These are phyloP conservation scores for Lithospermum erythrorhizon DNA, from an alignment of 257 asterid species.

Conservation along the genomic window DNA sequence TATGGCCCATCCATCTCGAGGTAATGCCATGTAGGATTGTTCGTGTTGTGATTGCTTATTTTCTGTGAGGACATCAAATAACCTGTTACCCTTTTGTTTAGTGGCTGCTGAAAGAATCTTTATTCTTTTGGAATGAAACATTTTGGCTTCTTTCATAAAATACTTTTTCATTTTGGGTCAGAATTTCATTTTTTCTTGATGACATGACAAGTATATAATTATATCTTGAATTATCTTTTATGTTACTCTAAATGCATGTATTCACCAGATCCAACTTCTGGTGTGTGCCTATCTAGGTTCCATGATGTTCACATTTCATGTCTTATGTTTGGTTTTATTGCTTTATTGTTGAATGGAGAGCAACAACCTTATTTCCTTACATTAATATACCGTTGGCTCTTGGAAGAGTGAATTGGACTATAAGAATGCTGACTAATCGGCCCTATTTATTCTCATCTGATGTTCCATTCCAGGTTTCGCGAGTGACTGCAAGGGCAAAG, in stretches of 20 bases:
- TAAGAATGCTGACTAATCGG: neutral
- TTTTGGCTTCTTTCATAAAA: too few species aligned
- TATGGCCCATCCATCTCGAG: conserved; percentile 96
- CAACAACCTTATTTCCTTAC: neutral
- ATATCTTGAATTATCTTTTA: too few species aligned
- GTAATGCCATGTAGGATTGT: conserved; percentile 17
- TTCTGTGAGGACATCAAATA: neutral
- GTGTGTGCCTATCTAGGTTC: too few species aligned
- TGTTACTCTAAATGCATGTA: too few species aligned
- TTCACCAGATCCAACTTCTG: too few species aligned
- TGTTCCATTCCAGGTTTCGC: conserved; percentile 47
- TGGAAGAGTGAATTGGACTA: neutral
- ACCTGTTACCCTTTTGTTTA: neutral
- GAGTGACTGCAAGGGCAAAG: conserved; percentile 89
- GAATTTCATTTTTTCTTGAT: too few species aligned
- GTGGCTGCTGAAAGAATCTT: neutral
- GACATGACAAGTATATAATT: too few species aligned
- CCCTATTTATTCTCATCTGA: neutral
- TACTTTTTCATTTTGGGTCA: too few species aligned
- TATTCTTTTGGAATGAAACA: neutral
- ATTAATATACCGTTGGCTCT: neutral
- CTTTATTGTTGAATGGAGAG: neutral
- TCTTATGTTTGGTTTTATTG: neutral
- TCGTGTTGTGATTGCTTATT: neutral
- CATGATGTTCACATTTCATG: too few species aligned